These are phyloP conservation scores for Chaetomium olivaceum DNA, from an alignment of 2,329 filamentous ascomycete genomes.

Conservation along the genomic window DNA sequence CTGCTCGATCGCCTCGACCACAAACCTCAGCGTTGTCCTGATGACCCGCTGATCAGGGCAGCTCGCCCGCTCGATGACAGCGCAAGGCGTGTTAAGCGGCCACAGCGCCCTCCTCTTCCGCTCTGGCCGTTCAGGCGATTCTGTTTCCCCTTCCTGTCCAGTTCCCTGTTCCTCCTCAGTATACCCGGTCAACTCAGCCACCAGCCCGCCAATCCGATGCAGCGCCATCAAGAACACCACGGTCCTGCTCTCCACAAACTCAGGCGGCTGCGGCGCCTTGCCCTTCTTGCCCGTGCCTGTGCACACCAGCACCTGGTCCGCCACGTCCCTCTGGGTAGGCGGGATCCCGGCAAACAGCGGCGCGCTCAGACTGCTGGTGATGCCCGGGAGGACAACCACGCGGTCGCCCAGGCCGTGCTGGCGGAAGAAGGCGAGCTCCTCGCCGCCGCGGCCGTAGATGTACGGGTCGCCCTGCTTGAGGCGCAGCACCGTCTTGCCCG, in stretches of 20 bases:
- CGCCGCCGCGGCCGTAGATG: constrained; percentile 90
- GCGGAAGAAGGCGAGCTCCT: constrained; percentile 85
- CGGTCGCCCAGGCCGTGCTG: constrained; percentile 65
- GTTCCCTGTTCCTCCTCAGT: constrained; percentile 36
- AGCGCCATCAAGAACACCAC: constrained; percentile 95
- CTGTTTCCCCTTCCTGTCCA: constrained; percentile 34
- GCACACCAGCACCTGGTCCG: constrained; percentile 93
- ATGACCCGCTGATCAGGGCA: constrained; percentile 95
- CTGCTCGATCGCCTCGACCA: constrained; percentile 80
- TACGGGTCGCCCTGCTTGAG: constrained; percentile 97
- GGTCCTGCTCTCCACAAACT: constrained; percentile 73
- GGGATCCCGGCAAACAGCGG: constrained; percentile 88
- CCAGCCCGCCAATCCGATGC: constrained; percentile 75
- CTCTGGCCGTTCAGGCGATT: constrained; percentile 7
- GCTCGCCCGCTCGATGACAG: constrained; percentile 88
- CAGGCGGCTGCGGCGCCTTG: constrained; percentile 75
- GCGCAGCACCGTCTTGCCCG: constrained; percentile 78
- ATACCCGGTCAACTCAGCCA: constrained; percentile 65
- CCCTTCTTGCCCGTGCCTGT: constrained; percentile 95
- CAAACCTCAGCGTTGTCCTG: constrained; percentile 76
- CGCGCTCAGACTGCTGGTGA: constrained; percentile 84
- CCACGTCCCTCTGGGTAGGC: constrained; percentile 82
- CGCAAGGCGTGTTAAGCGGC: constrained; percentile 80
- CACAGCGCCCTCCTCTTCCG: constrained; percentile 54
- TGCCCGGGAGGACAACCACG: constrained; percentile 76